phyloP scores from a whole-genome alignment of 371 early-diverging fungal species.

The Mucor piriformis region DNA sequence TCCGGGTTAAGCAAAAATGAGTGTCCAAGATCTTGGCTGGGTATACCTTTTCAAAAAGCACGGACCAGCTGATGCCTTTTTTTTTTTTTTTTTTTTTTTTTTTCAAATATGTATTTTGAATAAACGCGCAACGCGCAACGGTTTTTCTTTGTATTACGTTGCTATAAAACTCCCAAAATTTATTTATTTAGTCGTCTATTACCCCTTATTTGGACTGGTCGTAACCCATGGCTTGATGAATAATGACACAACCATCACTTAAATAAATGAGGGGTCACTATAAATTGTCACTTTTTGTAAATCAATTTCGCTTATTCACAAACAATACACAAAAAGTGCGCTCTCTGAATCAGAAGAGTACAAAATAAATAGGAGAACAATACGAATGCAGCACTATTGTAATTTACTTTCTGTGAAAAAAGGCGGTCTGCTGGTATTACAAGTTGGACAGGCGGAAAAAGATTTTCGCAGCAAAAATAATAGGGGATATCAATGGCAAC shows the following conservation, averaged over 20 bases:
- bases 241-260: slow-evolving; percentile 7
- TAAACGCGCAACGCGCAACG: background rate
- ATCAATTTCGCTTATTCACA: slow-evolving; percentile 1
- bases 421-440: background rate
- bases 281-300: background rate
- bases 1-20: slow-evolving; percentile 1
- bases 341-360: too few species aligned
- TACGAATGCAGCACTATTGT: background rate
- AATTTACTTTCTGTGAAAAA: too few species aligned
- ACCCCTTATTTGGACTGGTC: background rate
- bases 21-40: background rate
- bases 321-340: background rate
- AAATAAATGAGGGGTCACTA: slow-evolving; percentile 3
- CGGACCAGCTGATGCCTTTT: slow-evolving; percentile 18
- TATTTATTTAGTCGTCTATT: background rate
- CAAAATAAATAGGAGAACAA: background rate
- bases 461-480: too few species aligned
- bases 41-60: slow-evolving; percentile 9
- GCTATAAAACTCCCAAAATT: background rate
- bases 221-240: slow-evolving; percentile 4
- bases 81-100: background rate
- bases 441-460: background rate
- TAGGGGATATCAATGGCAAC: background rate
- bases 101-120: background rate
- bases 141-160: background rate